phyloP scores from a whole-genome alignment of 805 yeast genomes.

The Myxozyma nipponensis region DNA sequence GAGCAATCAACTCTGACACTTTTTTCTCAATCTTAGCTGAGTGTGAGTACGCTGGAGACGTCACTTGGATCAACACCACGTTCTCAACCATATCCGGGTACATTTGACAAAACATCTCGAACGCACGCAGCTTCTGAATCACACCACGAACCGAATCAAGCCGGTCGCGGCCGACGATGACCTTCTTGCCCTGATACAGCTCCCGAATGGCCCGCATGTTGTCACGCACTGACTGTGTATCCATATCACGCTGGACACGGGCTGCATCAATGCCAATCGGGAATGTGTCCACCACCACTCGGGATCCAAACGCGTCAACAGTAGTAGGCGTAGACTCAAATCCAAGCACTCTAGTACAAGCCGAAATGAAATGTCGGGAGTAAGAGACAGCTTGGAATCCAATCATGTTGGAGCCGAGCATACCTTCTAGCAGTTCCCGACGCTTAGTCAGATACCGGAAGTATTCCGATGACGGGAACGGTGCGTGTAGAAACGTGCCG shows the following conservation, averaged over 20 bases:
- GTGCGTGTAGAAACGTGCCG: slow-evolving; percentile 78
- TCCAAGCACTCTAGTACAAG: slow-evolving; percentile 84
- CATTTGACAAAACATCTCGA: slow-evolving; percentile 80
- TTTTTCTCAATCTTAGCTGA: slow-evolving; percentile 69
- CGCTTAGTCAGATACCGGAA: slow-evolving; percentile 86
- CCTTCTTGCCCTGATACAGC: slow-evolving; percentile 48
- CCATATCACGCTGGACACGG: slow-evolving; percentile 62
- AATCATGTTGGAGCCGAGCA: slow-evolving; percentile 82
- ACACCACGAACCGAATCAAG: slow-evolving; percentile 91
- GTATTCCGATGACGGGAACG: slow-evolving; percentile 94
- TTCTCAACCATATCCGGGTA: slow-evolving; percentile 88
- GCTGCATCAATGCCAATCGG: slow-evolving; percentile 89
- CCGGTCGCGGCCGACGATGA: slow-evolving; percentile 91
- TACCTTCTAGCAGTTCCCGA: slow-evolving; percentile 76
- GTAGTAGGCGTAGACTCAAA: slow-evolving; percentile 47
- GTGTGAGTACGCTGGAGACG: slow-evolving; percentile 66
- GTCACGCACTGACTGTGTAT: slow-evolving; percentile 39
- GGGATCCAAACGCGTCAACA: slow-evolving; percentile 66
- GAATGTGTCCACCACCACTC: slow-evolving; percentile 65
- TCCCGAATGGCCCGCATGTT: slow-evolving; percentile 60
- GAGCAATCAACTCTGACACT: slow-evolving; percentile 75
- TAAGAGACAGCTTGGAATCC: slow-evolving; percentile 85
- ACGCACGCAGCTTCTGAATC: slow-evolving; percentile 86
- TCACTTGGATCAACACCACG: slow-evolving; percentile 87
- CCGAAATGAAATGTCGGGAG: slow-evolving; percentile 84